These are phyloP conservation scores for Candida orba DNA, from an alignment of 805 yeast species.

Conservation along the genomic window DNA sequence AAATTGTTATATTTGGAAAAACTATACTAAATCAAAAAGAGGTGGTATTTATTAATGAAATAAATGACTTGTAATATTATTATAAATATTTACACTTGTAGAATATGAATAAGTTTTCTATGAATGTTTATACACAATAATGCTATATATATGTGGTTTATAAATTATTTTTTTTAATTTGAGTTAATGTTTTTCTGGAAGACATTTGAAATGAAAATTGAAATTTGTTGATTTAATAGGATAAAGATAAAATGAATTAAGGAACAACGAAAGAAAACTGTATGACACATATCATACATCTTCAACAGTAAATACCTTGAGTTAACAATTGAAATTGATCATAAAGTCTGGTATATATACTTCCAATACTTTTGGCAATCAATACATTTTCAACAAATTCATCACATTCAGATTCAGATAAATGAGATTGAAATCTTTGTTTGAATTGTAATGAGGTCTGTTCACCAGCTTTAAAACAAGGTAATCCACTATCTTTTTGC, in stretches of 20 bases:
- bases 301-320: constrained; percentile 81
- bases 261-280: too few relatives aligned
- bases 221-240: too few relatives aligned
- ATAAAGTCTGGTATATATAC: constrained; percentile 83
- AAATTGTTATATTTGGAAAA: too few relatives aligned
- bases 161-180: too few relatives aligned
- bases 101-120: background rate
- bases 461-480: constrained; percentile 87
- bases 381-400: constrained; percentile 69
- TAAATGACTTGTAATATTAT: constrained; percentile 1
- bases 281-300: too few relatives aligned
- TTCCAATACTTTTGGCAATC: constrained; percentile 77
- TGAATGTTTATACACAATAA: background rate
- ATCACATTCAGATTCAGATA: constrained; percentile 67
- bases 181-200: too few relatives aligned
- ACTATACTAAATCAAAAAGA: too few relatives aligned
- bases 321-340: constrained; percentile 93
- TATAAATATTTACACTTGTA: too few relatives aligned
- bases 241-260: too few relatives aligned
- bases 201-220: too few relatives aligned
- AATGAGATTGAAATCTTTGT: constrained; percentile 75
- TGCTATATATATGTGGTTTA: background rate
- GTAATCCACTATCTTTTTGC: constrained; percentile 85
- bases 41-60: background rate
- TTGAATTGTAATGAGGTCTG: constrained; percentile 71